Conservation (phyloP, 2,329 filamentous ascomycete species). For the Fusarium armeniacum region DNA sequence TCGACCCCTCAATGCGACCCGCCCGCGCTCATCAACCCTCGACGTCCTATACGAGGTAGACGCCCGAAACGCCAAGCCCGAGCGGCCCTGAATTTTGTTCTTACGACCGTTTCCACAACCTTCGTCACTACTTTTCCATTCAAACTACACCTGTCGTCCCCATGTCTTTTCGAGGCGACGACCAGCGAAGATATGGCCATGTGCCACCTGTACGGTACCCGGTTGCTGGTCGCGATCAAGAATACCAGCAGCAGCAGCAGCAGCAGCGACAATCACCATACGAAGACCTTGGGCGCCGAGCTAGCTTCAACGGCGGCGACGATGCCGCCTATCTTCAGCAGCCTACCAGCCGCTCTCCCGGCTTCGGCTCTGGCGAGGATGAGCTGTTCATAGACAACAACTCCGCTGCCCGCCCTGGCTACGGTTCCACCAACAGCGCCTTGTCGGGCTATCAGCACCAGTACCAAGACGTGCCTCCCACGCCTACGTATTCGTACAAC, state of each 20-base stretch:
- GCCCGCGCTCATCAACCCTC: conserved; percentile 41
- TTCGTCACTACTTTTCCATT: conserved; percentile 16
- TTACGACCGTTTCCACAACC: conserved; percentile 30
- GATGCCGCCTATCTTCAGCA: conserved; percentile 69
- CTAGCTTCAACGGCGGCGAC: conserved; percentile 83
- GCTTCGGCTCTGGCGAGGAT: conserved; percentile 59
- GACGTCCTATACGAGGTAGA: conserved; percentile 48
- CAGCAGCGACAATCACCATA: conserved; percentile 53
- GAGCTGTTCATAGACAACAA: conserved; percentile 75
- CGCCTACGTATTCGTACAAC: conserved; percentile 73
- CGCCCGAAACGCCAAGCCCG: conserved; percentile 46
- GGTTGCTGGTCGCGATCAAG: conserved; percentile 58
- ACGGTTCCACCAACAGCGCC: conserved; percentile 62
- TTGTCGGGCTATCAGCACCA: conserved; percentile 67
- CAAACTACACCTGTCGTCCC: conserved; percentile 29
- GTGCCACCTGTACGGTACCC: conserved; percentile 76
- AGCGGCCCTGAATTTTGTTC: conserved; percentile 39
- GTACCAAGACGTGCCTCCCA: conserved; percentile 63
- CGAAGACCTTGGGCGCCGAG: conserved; percentile 62
- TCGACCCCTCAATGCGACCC: conserved; percentile 49
- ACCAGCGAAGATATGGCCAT: conserved; percentile 75
- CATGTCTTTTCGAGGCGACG: conserved; percentile 76
- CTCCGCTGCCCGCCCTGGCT: conserved; percentile 52
- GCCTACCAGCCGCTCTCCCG: conserved; percentile 47
- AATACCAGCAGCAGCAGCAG: conserved; percentile 55